Evolutionary conservation across 2,329 filamentous ascomycete species (phyloP).

Genomic region (Talaromyces verruculosus): DNA sequence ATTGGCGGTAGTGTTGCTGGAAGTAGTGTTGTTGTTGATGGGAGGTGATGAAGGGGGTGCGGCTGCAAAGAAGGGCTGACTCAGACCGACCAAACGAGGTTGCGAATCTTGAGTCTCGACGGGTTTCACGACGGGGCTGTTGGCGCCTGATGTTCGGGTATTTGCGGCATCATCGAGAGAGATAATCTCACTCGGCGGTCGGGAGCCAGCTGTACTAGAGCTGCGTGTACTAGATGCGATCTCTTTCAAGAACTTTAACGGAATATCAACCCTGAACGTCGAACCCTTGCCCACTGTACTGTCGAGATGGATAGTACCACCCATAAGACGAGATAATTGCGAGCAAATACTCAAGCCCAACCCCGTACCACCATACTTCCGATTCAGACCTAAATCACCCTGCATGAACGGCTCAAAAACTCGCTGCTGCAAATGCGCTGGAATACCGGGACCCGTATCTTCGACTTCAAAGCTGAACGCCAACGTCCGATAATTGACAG

Average conservation of each 20-base stretch:
- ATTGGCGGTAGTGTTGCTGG: background rate
- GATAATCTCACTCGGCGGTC: constrained; percentile 31
- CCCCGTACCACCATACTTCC: constrained; percentile 86
- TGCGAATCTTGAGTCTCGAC: constrained; percentile 61
- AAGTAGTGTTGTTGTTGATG: background rate
- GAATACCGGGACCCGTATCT: constrained; percentile 84
- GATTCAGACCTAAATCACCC: constrained; percentile 83
- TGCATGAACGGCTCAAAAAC: constrained; percentile 96
- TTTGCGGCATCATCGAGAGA: constrained; percentile 31
- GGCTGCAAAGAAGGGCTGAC: constrained; percentile 73
- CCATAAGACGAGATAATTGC: constrained; percentile 81
- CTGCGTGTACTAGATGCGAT: constrained; percentile 50
- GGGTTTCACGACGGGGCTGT: constrained; percentile 35
- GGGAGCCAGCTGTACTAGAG: constrained; percentile 33
- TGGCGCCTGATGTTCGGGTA: constrained; percentile 25
- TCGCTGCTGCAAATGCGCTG: constrained; percentile 70
- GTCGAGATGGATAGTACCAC: constrained; percentile 68
- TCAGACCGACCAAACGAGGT: constrained; percentile 77
- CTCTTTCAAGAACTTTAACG: constrained; percentile 72
- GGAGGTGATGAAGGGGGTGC: constrained; percentile 18
- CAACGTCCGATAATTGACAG: constrained; percentile 63
- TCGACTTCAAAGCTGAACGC: constrained; percentile 85
- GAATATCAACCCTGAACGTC: constrained; percentile 79
- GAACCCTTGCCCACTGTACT: constrained; percentile 74
- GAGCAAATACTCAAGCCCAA: constrained; percentile 86